A percentile compares a stretch with the other conserved stretches of the same genome.
Evolutionary conservation across 2,329 filamentous ascomycete genomes (phyloP).

Genomic region (Pseudonectria buxi): DNA sequence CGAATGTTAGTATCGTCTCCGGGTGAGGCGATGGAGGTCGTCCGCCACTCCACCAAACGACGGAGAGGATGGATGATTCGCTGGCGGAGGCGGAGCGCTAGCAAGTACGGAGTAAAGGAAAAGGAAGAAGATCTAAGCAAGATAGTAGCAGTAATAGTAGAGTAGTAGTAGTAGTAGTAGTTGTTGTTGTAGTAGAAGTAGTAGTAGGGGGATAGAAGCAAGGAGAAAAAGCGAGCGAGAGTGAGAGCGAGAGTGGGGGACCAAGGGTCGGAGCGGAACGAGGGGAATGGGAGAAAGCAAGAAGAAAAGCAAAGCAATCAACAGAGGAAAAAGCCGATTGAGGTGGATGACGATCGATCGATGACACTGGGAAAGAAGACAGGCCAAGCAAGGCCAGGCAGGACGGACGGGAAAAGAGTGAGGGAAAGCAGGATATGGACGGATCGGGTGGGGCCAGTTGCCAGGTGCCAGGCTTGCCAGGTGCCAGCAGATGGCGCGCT

Average conservation of each 20-base stretch:
- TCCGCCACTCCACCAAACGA: too few species aligned
- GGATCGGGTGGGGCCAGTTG: not conserved
- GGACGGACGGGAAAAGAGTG: too few species aligned
- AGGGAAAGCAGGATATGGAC: not conserved
- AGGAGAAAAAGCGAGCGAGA: slow-evolving; percentile 4
- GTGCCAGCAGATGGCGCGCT: too few species aligned
- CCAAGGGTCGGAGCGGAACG: slow-evolving; percentile 1
- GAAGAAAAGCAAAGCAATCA: slow-evolving; percentile 7
- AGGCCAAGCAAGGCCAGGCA: slow-evolving; percentile 5
- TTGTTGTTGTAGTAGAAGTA: slow-evolving; percentile 1
- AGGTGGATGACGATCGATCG: slow-evolving; percentile 20
- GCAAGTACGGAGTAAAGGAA: too few species aligned
- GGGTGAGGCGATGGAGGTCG: too few species aligned
- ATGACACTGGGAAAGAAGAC: slow-evolving; percentile 10
- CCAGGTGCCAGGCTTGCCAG: too few species aligned
- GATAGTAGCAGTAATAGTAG: slow-evolving; percentile 1
- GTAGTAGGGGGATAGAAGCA: not conserved
- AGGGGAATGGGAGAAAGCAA: slow-evolving; percentile 6
- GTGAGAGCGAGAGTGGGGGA: slow-evolving; percentile 1
- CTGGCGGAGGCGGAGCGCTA: too few species aligned
- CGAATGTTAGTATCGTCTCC: too few species aligned
- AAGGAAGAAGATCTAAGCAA: not conserved
- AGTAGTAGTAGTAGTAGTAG: too few species aligned
- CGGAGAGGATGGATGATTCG: too few species aligned
- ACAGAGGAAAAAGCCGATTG: slow-evolving; percentile 12